Percentiles rank a stretch among this genome's conserved stretches.
Conservation (phyloP, 805 yeast species). For the Naumovozyma baii region DNA sequence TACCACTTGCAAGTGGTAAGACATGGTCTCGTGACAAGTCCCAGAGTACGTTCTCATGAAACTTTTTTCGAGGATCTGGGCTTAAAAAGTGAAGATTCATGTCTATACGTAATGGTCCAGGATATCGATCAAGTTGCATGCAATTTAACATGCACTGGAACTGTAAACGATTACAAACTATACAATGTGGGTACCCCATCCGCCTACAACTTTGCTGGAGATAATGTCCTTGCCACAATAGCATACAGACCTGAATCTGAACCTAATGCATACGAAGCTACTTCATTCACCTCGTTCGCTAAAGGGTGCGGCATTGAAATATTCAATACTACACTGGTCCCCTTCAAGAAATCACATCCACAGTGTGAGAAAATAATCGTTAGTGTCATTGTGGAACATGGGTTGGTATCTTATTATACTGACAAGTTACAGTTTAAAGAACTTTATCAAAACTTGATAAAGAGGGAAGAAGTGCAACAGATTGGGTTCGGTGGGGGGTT, state of each 20-base stretch:
- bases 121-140: background rate
- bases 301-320: slow-evolving; percentile 11
- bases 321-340: slow-evolving; percentile 5
- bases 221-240: slow-evolving; percentile 28
- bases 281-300: slow-evolving; percentile 42
- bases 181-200: background rate
- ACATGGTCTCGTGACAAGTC: slow-evolving; percentile 1
- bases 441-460: slow-evolving; percentile 19
- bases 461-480: slow-evolving; percentile 15
- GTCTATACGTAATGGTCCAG: slow-evolving; percentile 1
- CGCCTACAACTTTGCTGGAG: background rate
- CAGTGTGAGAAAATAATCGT: slow-evolving; percentile 24
- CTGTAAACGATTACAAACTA: slow-evolving; percentile 1
- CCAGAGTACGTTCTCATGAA: background rate
- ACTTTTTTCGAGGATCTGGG: slow-evolving; percentile 1
- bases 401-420: slow-evolving; percentile 37
- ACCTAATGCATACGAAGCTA: slow-evolving; percentile 32
- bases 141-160: background rate
- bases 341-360: slow-evolving; percentile 10
- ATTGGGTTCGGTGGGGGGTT: slow-evolving; percentile 33
- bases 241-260: slow-evolving; percentile 24
- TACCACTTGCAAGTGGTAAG: slow-evolving; percentile 1
- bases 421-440: slow-evolving; percentile 32
- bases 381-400: slow-evolving; percentile 41
- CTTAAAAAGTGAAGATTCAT: background rate